phyloP scores from a whole-genome alignment of 805 yeast genomes.

The Zygosaccharomyces gambellarensis region DNA sequence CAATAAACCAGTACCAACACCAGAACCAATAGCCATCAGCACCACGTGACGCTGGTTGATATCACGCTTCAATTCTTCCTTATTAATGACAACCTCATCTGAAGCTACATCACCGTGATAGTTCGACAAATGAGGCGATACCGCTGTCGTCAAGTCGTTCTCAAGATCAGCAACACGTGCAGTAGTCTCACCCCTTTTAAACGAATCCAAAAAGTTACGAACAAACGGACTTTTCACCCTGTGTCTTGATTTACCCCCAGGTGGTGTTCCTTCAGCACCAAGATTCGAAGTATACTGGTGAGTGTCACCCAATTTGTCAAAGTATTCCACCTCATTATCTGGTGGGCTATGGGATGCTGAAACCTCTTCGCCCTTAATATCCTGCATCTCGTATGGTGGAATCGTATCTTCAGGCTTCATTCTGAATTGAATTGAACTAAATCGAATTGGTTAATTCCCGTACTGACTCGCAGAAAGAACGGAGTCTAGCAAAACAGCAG shows the following conservation, averaged over 20 bases:
- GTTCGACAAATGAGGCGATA: slow-evolving; percentile 12
- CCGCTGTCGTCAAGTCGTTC: slow-evolving; percentile 14
- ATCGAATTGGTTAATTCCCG: not conserved
- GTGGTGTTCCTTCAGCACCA: not conserved
- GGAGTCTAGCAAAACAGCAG: not conserved
- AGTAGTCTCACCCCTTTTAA: slow-evolving; percentile 36
- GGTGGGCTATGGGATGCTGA: slow-evolving; percentile 3
- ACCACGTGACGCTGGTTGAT: slow-evolving; percentile 53
- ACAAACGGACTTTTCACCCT: slow-evolving; percentile 1
- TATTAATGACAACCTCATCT: slow-evolving; percentile 1
- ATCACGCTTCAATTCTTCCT: slow-evolving; percentile 28
- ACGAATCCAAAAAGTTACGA: slow-evolving; percentile 40
- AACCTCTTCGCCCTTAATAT: slow-evolving; percentile 9
- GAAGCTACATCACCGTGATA: slow-evolving; percentile 9
- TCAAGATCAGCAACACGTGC: slow-evolving; percentile 31
- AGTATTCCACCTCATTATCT: slow-evolving; percentile 27
- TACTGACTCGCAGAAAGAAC: not conserved
- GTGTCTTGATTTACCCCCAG: not conserved
- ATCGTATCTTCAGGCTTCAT: slow-evolving; percentile 4
- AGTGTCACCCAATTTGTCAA: slow-evolving; percentile 10
- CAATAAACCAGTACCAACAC: slow-evolving; percentile 71
- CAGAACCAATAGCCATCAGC: slow-evolving; percentile 71
- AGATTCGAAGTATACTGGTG: slow-evolving; percentile 1
- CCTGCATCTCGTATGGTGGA: slow-evolving; percentile 17
- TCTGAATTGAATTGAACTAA: not conserved